phyloP scores from a whole-genome alignment of 2,329 filamentous ascomycete genomes.

The Colletotrichum zoysiae region DNA sequence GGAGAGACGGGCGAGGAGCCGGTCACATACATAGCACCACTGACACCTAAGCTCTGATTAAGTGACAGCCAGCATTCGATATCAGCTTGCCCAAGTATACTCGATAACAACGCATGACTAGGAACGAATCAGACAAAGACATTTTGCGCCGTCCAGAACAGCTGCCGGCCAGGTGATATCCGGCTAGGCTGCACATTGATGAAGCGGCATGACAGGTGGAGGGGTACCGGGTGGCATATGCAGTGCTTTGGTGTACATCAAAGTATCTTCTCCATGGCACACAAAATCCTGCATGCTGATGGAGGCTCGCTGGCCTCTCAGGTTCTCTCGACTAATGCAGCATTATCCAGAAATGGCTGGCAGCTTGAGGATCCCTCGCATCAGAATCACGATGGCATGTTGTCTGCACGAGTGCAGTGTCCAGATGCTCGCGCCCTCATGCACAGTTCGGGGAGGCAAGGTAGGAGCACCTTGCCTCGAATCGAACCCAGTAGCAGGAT shows the following conservation, averaged over 20 bases:
- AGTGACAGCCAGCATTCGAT: neutral
- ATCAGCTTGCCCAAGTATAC: too few species aligned
- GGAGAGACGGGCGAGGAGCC: constrained; percentile 33
- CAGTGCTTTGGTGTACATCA: constrained; percentile 23
- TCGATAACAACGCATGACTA: neutral
- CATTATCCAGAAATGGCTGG: constrained; percentile 29
- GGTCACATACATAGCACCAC: constrained; percentile 8
- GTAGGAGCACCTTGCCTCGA: constrained; percentile 10
- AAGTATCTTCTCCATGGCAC: constrained; percentile 32
- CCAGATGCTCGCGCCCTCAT: constrained; percentile 14
- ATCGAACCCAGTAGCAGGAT: neutral
- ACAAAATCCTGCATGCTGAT: constrained; percentile 30
- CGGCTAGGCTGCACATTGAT: constrained; percentile 3
- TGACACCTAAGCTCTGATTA: neutral
- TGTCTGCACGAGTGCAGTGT: constrained; percentile 12
- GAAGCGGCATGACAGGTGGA: constrained; percentile 13
- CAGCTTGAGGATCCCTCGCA: constrained; percentile 25
- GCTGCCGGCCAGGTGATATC: neutral
- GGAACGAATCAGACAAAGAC: neutral
- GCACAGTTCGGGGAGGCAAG: constrained; percentile 26
- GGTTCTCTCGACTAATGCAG: constrained; percentile 36
- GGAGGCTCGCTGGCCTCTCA: constrained; percentile 32
- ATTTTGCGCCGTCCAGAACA: neutral
- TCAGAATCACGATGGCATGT: constrained; percentile 7
- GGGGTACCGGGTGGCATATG: constrained; percentile 14